phyloP scores from a whole-genome alignment of 139 green algal species.

The Mesotaenium endlicherianum region DNA sequence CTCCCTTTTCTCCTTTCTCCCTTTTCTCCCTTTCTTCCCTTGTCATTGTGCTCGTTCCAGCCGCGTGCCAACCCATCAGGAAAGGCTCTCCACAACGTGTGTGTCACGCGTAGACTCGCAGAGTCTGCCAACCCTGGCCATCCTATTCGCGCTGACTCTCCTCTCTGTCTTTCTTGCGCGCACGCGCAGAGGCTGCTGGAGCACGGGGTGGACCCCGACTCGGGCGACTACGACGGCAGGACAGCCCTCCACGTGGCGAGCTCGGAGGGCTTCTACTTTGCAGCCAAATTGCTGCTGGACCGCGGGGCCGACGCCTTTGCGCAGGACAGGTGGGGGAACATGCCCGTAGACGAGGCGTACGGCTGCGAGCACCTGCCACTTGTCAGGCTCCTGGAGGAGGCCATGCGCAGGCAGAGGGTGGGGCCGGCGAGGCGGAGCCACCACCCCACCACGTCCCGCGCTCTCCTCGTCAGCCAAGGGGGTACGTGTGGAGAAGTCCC shows the following conservation, averaged over 20 bases:
- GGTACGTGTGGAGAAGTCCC: no score
- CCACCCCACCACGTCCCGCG: no score
- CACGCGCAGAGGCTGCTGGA: slow-evolving; percentile 41
- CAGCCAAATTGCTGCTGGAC: slow-evolving; percentile 1
- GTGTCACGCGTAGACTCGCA: no score
- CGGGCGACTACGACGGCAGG: slow-evolving; percentile 57
- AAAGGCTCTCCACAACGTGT: no score
- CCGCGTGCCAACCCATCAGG: no score
- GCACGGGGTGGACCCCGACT: slow-evolving; percentile 53
- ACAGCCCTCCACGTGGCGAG: slow-evolving; percentile 59
- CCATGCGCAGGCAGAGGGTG: not conserved
- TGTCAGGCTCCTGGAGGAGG: slow-evolving; percentile 13
- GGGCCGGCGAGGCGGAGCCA: no score
- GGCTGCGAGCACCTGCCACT: slow-evolving; percentile 7
- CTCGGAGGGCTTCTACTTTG: slow-evolving; percentile 34
- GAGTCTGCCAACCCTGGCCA: no score
- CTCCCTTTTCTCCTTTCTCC: not conserved
- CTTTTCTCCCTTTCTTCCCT: not conserved
- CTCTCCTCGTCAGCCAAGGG: no score
- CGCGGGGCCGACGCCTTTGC: slow-evolving; percentile 21
- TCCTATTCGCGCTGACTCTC: not conserved
- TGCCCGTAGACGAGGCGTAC: slow-evolving; percentile 9
- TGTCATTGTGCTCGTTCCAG: not conserved
- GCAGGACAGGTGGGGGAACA: slow-evolving; percentile 48
- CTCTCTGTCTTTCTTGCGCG: not conserved